These are phyloP conservation scores for Rhynchosporium secalis DNA, from an alignment of 2,329 filamentous ascomycete genomes.

Conservation along the genomic window DNA sequence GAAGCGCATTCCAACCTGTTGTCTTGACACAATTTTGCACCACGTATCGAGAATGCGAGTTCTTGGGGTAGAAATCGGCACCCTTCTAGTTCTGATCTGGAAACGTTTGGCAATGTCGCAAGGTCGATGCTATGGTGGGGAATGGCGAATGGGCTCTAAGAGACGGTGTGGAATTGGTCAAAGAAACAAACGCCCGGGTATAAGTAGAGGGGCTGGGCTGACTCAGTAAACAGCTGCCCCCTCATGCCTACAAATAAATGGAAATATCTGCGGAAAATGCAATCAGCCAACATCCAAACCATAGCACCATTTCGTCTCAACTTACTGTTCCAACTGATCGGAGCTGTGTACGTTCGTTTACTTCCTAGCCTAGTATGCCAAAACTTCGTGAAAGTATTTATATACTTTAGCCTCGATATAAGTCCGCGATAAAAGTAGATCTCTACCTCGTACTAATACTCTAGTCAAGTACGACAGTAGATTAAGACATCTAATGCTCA, in stretches of 20 bases:
- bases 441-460: no score
- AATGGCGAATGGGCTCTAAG: neutral
- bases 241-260: neutral
- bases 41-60: neutral
- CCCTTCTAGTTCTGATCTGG: neutral
- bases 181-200: neutral
- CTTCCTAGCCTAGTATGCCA: neutral
- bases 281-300: neutral
- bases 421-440: no score
- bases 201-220: neutral
- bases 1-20: neutral
- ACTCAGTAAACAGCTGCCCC: neutral
- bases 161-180: neutral
- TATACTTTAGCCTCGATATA: no score
- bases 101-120: neutral
- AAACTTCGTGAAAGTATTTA: neutral
- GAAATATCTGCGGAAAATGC: neutral
- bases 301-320: neutral
- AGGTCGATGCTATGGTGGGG: neutral
- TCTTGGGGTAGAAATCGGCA: slow-evolving; percentile 4
- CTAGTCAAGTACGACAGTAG: no score
- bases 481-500: no score
- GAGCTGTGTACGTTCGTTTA: slow-evolving; percentile 1
- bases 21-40: neutral
- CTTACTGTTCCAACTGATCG: neutral